Base-by-base conservation (phyloP, 2,329 filamentous ascomycete species). In the Aureobasidium leucospermi region DNA sequence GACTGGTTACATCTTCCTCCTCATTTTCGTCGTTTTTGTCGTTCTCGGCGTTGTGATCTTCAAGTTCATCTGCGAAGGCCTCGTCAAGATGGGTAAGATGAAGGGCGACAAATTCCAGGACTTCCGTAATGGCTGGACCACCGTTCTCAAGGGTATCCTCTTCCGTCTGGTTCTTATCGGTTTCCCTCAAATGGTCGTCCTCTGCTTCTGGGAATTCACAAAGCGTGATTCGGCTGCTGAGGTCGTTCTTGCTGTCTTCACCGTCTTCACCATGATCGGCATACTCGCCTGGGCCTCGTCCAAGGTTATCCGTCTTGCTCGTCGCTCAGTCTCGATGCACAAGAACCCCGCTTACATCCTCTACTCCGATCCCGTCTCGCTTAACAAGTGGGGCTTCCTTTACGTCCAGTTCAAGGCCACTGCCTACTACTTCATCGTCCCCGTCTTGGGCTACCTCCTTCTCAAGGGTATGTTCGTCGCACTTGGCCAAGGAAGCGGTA, bases 371-470 rank as follows among this genome's bases (percentile, higher is more conserved):
- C 91, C 92, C n/a, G 83, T 90, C 63, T 87, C 89, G 57, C 83
- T 97, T 64, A 96, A 96, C 83, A 96, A 96, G 76, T 96, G 92
- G 93, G 93, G 93, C 23, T 96, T 96, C 79, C 83, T 97, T 65
- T 97, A 97, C 71, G 90, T 97, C 42, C 92, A 96, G 73, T 96
- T 96, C 81, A 89, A 93, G 68, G 93, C 93, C 41, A 93, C 91
- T 2, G 90, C 91, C 41, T 96, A 96, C 81, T 96, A 95, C 79
- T 96, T 93, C 74, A 90, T 96, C 67, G 83, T 95, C 38, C 90
- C 90, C 0, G 76, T 87, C 57, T 79, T 97, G 60, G 74, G 77
- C 57, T 96, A 96, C 74, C 85, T 88, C 39, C 71, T 96, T n/a
- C 68, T 95, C 74, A 96, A 96, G 81, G 84, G 86, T 62, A 86